A percentile compares a stretch with the other conserved stretches of the same genome.
These are phyloP conservation scores for Schizothecium vesticola DNA, from an alignment of 495 filamentous ascomycete genomes.

Conservation along the genomic window DNA sequence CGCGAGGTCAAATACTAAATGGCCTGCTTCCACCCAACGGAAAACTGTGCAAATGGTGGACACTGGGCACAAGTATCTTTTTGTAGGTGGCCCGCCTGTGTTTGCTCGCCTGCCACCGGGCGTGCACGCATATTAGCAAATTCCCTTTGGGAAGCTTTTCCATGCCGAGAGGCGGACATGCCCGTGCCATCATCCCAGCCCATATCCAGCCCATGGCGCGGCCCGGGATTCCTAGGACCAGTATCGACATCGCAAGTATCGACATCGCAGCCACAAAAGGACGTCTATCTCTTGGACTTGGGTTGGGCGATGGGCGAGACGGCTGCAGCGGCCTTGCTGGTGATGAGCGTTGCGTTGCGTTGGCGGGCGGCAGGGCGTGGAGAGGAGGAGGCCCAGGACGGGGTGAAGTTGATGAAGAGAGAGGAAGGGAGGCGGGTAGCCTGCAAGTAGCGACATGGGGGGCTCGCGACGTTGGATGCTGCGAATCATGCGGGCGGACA, in stretches of 20 bases:
- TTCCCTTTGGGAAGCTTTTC: no score
- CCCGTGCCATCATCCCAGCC: not conserved
- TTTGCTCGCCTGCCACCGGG: no score
- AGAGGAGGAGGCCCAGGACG: conserved; percentile 2
- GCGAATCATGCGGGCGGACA: conserved; percentile 23
- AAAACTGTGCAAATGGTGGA: not conserved
- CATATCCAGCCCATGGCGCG: not conserved
- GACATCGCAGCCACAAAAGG: not conserved
- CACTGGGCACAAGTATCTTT: not conserved
- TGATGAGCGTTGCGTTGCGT: not conserved
- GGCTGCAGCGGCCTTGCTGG: not conserved
- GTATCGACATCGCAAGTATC: not conserved
- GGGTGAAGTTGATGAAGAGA: conserved; percentile 26
- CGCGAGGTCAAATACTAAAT: conserved; percentile 4
- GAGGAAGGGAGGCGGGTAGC: conserved; percentile 20
- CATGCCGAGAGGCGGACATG: no score
- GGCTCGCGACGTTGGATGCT: conserved; percentile 28
- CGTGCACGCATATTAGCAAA: no score
- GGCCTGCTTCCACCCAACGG: not conserved
- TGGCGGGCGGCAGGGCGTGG: conserved; percentile 3
- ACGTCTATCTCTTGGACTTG: not conserved
- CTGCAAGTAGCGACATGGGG: conserved; percentile 25
- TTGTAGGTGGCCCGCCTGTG: no score
- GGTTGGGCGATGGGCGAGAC: not conserved
- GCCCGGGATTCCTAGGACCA: not conserved